A percentile compares a stretch with the other conserved stretches of the same genome.
Conservation (phyloP, 352 stramenopile genomes). For the Phytophthora rubi region DNA sequence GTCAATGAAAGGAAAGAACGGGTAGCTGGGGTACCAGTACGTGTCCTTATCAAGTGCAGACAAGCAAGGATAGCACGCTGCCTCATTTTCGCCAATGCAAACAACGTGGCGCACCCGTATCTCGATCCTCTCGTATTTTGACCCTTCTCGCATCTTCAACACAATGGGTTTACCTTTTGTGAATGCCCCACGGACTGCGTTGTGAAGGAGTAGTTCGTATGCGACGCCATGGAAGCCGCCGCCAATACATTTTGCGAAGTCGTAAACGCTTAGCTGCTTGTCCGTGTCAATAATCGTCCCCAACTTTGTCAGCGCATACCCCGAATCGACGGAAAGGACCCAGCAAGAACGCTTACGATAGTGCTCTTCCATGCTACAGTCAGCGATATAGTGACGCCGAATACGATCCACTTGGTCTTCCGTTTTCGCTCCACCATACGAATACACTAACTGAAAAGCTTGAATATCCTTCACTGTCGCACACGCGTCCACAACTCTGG, state of each 20-base stretch:
- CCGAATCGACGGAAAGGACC: constrained; percentile 23
- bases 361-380: constrained; percentile 14
- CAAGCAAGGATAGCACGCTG: constrained; percentile 14
- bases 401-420: constrained; percentile 22
- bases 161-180: constrained; percentile 20
- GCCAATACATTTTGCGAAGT: constrained; percentile 6
- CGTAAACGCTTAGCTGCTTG: not conserved
- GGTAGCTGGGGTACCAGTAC: constrained; percentile 27
- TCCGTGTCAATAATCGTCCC: constrained; percentile 12
- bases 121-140: constrained; percentile 25
- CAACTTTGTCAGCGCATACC: constrained; percentile 20
- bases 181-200: constrained; percentile 15
- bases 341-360: constrained; percentile 9
- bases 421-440: constrained; percentile 6
- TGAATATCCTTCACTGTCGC: not conserved
- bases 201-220: constrained; percentile 20
- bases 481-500: constrained; percentile 8
- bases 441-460: constrained; percentile 20
- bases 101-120: constrained; percentile 12
- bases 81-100: constrained; percentile 13
- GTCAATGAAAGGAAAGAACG: constrained; percentile 29
- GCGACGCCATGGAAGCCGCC: constrained; percentile 9
- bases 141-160: constrained; percentile 22
- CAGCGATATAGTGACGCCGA: constrained; percentile 30
- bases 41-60: constrained; percentile 9